Evolutionary conservation across 495 filamentous ascomycete species (phyloP).

Genomic region (Xylaria castorea): DNA sequence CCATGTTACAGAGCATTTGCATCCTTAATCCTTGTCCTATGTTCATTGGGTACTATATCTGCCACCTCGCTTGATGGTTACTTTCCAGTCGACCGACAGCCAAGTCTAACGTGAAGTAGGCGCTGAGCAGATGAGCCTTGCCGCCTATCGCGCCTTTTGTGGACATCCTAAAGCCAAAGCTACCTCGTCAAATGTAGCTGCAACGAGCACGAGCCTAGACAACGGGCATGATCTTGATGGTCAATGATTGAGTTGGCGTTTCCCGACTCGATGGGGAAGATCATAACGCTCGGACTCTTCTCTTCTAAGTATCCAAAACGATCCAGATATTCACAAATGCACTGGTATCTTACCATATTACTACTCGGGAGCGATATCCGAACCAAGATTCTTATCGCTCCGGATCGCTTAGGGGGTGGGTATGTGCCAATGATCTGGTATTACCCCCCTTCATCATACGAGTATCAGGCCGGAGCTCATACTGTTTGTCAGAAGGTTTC

Average conservation of each 20-base stretch:
- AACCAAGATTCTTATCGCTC: neutral
- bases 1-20: slow-evolving; percentile 5
- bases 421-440: neutral
- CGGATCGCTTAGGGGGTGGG: neutral
- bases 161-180: neutral
- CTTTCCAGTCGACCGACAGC: slow-evolving; percentile 6
- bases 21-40: slow-evolving; percentile 8
- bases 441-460: neutral
- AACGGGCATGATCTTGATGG: neutral
- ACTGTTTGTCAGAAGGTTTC: slow-evolving; percentile 4
- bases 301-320: neutral
- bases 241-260: neutral
- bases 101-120: neutral
- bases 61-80: slow-evolving; percentile 16
- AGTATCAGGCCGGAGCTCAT: slow-evolving; percentile 12
- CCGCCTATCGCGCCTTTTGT: neutral
- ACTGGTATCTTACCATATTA: neutral
- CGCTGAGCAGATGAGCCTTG: neutral
- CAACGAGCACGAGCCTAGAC: neutral
- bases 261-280: neutral
- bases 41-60: neutral
- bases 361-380: neutral
- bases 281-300: neutral
- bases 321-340: neutral
- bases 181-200: neutral